Percentiles rank a stretch among this genome's conserved stretches.
Evolutionary conservation across 257 asterid species (phyloP).

Genomic region (Nicotiana sylvestris): DNA sequence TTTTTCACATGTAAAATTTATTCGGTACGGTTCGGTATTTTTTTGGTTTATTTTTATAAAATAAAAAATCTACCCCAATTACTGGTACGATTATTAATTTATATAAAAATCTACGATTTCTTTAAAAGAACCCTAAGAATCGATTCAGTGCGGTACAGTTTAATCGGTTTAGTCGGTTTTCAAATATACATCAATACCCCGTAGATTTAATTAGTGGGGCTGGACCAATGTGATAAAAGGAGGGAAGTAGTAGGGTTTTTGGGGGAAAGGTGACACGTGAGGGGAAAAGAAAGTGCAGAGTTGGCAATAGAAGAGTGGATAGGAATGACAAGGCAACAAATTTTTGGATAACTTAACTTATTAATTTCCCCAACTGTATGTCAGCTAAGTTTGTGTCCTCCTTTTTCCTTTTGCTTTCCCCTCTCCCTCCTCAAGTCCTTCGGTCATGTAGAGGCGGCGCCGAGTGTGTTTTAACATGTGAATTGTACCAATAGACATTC

Average conservation of each 20-base stretch:
- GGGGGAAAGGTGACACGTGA: constrained; percentile 12
- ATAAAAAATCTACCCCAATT: too few relatives aligned
- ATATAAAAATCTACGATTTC: too few relatives aligned
- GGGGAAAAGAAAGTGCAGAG: background rate
- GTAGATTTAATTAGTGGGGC: too few relatives aligned
- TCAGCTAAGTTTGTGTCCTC: background rate
- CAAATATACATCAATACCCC: too few relatives aligned
- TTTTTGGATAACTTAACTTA: background rate
- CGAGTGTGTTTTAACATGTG: background rate
- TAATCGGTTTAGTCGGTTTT: too few relatives aligned
- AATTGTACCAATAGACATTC: background rate
- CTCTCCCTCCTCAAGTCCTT: background rate
- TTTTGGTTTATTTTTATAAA: too few relatives aligned
- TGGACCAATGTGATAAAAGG: too few relatives aligned
- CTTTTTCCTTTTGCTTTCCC: background rate
- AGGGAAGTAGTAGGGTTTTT: background rate
- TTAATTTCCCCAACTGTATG: background rate
- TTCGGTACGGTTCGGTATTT: too few relatives aligned
- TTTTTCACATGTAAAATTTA: too few relatives aligned
- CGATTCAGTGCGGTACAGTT: too few relatives aligned
- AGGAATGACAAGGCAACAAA: background rate
- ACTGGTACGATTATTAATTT: too few relatives aligned
- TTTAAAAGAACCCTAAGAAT: too few relatives aligned
- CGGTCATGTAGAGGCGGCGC: background rate
- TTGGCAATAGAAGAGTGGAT: constrained; percentile 7